phyloP scores from a whole-genome alignment of 1,284 basidiomycete species.

The Schizophyllum amplum region DNA sequence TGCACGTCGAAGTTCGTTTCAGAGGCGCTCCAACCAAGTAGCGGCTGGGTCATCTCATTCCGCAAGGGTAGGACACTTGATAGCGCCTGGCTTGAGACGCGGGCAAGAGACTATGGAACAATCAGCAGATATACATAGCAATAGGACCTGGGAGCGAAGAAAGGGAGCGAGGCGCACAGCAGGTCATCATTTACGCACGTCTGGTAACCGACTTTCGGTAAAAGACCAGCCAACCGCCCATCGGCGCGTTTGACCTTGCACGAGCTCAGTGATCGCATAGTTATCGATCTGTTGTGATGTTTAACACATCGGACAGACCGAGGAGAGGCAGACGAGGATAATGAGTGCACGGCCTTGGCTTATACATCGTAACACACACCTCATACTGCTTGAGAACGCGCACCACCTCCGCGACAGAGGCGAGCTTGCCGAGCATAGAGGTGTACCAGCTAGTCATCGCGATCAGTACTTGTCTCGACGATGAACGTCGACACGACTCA shows the following conservation, averaged over 20 bases:
- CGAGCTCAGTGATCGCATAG: constrained; percentile 76
- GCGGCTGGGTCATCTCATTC: constrained; percentile 40
- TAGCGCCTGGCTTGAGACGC: constrained; percentile 39
- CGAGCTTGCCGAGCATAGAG: constrained; percentile 83
- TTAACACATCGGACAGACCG: too few relatives aligned
- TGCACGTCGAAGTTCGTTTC: constrained; percentile 10
- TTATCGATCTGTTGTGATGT: constrained; percentile 87
- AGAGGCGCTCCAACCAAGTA: constrained; percentile 5
- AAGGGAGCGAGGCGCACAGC: background rate
- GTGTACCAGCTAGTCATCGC: constrained; percentile 74
- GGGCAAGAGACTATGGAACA: constrained; percentile 41
- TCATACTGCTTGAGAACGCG: constrained; percentile 40
- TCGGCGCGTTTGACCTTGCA: constrained; percentile 79
- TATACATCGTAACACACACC: too few relatives aligned
- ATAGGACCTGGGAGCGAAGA: too few relatives aligned
- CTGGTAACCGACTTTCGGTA: constrained; percentile 53
- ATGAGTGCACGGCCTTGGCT: too few relatives aligned
- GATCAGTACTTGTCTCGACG: background rate
- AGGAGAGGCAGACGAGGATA: too few relatives aligned
- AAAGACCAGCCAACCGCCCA: constrained; percentile 91
- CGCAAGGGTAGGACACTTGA: constrained; percentile 45
- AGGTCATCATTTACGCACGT: constrained; percentile 44
- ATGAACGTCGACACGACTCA: constrained; percentile 20
- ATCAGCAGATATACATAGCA: too few relatives aligned
- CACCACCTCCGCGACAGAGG: constrained; percentile 62